Evolutionary conservation across 2,329 filamentous ascomycete genomes (phyloP), one percentile per base, ranked within the genome.

Genomic region (Bipolaris gigantea): DNA sequence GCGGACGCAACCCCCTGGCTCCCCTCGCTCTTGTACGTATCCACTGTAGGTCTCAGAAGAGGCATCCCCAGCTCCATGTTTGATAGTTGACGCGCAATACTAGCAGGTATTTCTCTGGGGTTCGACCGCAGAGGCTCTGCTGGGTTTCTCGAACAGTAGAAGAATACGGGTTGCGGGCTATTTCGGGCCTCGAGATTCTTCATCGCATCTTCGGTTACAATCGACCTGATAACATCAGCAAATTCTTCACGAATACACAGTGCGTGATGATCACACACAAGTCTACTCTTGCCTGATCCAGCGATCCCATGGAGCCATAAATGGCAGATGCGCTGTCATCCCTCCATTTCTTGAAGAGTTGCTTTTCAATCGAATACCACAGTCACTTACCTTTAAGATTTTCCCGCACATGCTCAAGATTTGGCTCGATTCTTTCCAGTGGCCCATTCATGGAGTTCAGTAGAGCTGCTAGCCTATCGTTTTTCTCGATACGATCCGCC

Each of bases 221-320:
- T 49, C 19, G 55, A 64, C 23, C 59, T 60, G 33, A 43, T 39
- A 15, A 33, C 46, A 1, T 62, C 43, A 41, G 39, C 15, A 30
- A 41, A 6, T 2, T 30, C 4, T 11, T 25, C 8, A 9, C 23
- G 23, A 30, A 57, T 21, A 56, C 50, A 50, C 15, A 13, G 46
- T 56, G 40, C 13, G 53, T 54, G 45, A 50, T 46, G 36, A 57
- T 54, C 60, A 50, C 71, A 67, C 62, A 67, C 55, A 21, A 73
- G 61, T 49, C 71, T 72, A 55, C 60, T 75, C 53, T 75, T 73
- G 3, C 70, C 64, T 47, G 64, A 71, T 19, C 70, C 71, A 18
- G 62, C 64, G 49, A 69, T 70, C 2, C 73, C 69, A 60, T 72
- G 64, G 7, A 75, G 63, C 71, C 67, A 74, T 25, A 75, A 11